phyloP scores from a whole-genome alignment of 2,329 filamentous ascomycete species.

The Dryadomyces sulphureus region DNA sequence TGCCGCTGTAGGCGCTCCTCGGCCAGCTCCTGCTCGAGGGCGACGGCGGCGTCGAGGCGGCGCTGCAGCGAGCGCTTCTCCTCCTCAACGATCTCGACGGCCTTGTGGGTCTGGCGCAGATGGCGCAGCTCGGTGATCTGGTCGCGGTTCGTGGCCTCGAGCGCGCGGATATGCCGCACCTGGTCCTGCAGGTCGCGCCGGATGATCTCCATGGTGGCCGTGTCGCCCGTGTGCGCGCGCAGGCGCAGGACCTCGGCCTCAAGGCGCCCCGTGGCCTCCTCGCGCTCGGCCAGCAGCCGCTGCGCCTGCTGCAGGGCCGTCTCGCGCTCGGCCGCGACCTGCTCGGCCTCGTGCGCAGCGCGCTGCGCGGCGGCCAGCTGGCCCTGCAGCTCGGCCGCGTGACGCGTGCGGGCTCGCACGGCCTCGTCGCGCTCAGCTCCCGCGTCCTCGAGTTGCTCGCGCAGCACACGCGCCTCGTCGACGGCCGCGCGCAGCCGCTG shows the following conservation, averaged over 20 bases:
- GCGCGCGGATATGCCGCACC: conserved; percentile 72
- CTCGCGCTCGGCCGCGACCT: conserved; percentile 42
- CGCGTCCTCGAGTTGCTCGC: conserved; percentile 70
- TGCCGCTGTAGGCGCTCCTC: conserved; percentile 74
- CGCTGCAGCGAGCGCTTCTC: conserved; percentile 76
- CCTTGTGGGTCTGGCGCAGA: conserved; percentile 66
- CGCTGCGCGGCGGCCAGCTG: conserved; percentile 31
- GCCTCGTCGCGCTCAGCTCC: conserved; percentile 51
- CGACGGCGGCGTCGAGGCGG: conserved; percentile 59
- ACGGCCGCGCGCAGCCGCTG: conserved; percentile 54
- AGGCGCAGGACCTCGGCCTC: conserved; percentile 73
- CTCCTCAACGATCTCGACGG: conserved; percentile 88
- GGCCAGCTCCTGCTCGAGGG: conserved; percentile 59
- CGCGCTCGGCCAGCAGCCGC: conserved; percentile 51
- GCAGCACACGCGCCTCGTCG: conserved; percentile 57
- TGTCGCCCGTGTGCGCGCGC: conserved; percentile 76
- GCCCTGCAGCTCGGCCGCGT: conserved; percentile 37
- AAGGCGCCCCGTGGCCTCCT: conserved; percentile 55
- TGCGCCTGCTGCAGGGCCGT: conserved; percentile 45
- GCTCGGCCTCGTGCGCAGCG: conserved; percentile 40
- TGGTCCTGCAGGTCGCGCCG: conserved; percentile 83
- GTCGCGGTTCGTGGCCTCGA: conserved; percentile 70
- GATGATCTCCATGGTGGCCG: conserved; percentile 72
- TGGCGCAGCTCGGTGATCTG: conserved; percentile 68
- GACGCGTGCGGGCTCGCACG: conserved; percentile 43